These are phyloP conservation scores for Ogataea degrootiae DNA, from an alignment of 805 yeast species.

Conservation along the genomic window DNA sequence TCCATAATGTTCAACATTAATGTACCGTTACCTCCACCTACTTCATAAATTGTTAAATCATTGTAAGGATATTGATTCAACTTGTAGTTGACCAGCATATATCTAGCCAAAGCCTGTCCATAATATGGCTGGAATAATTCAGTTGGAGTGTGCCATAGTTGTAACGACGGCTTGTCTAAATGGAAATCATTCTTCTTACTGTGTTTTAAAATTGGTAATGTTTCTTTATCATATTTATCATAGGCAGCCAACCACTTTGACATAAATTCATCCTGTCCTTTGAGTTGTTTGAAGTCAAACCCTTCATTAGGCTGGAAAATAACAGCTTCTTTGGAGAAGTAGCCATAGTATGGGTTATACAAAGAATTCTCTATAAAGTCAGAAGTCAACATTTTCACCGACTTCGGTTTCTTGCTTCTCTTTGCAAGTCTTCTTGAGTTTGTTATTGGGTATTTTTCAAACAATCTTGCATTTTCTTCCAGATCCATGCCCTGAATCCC, in stretches of 20 bases:
- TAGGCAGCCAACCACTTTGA: constrained; percentile 63
- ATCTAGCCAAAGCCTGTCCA: constrained; percentile 82
- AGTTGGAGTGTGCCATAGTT: constrained; percentile 88
- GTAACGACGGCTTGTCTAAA: constrained; percentile 41
- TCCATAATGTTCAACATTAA: constrained; percentile 71
- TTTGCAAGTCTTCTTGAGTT: constrained; percentile 32
- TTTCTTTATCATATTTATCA: constrained; percentile 40
- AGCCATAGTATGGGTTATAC: constrained; percentile 79
- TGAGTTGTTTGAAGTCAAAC: constrained; percentile 53
- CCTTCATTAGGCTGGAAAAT: constrained; percentile 67
- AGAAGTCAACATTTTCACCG: constrained; percentile 64
- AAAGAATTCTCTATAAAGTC: constrained; percentile 84
- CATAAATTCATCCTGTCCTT: constrained; percentile 67
- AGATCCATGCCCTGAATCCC: constrained; percentile 33
- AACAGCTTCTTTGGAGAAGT: constrained; percentile 72
- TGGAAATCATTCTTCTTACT: constrained; percentile 18
- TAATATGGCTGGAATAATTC: constrained; percentile 80
- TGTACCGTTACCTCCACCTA: constrained; percentile 91
- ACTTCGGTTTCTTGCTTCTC: constrained; percentile 46
- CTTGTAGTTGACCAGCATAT: constrained; percentile 67
- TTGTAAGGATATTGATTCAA: constrained; percentile 62
- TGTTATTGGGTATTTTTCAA: constrained; percentile 41
- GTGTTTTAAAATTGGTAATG: constrained; percentile 18
- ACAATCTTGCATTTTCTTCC: constrained; percentile 29
- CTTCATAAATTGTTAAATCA: constrained; percentile 74